These are phyloP conservation scores for Cryptococcus maquisensis DNA, from an alignment of 1,284 basidiomycete species.

Conservation along the genomic window DNA sequence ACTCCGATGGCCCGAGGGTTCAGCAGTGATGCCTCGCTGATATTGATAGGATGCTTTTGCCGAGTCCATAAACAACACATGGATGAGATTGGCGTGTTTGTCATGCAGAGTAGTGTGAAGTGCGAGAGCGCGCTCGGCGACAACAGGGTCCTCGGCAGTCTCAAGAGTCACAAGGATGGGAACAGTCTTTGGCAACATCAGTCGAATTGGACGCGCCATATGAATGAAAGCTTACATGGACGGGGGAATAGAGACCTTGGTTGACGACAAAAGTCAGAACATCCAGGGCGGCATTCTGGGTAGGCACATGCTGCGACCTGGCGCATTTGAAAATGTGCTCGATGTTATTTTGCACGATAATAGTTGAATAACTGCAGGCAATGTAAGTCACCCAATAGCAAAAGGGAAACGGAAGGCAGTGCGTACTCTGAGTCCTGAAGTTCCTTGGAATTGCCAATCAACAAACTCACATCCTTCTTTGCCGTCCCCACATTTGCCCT, in stretches of 20 bases:
- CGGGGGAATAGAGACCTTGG: conserved; percentile 91
- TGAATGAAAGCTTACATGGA: conserved; percentile 58
- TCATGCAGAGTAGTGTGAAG: conserved; percentile 77
- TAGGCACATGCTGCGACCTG: conserved; percentile 62
- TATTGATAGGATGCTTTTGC: conserved; percentile 78
- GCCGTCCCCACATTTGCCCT: conserved; percentile 45
- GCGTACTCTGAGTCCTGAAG: conserved; percentile 91
- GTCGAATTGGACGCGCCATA: conserved; percentile 2
- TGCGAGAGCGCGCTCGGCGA: conserved; percentile 71
- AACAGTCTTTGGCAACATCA: conserved; percentile 61
- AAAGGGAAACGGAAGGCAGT: not conserved
- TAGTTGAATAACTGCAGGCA: conserved; percentile 74
- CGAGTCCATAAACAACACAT: conserved; percentile 74
- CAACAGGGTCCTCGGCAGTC: conserved; percentile 62
- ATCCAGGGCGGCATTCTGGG: conserved; percentile 82
- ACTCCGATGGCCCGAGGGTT: conserved; percentile 33
- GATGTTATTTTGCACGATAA: conserved; percentile 88
- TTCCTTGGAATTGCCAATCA: conserved; percentile 88
- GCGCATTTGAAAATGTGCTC: conserved; percentile 75
- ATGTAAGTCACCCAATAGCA: conserved; percentile 1
- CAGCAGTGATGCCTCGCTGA: conserved; percentile 59
- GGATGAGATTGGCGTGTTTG: conserved; percentile 86
- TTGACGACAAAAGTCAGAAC: conserved; percentile 87
- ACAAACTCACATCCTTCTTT: conserved; percentile 73
- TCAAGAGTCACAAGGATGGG: conserved; percentile 90